phyloP scores from a whole-genome alignment of 306 rosid genomes.

The Dalbergia oliveri region DNA sequence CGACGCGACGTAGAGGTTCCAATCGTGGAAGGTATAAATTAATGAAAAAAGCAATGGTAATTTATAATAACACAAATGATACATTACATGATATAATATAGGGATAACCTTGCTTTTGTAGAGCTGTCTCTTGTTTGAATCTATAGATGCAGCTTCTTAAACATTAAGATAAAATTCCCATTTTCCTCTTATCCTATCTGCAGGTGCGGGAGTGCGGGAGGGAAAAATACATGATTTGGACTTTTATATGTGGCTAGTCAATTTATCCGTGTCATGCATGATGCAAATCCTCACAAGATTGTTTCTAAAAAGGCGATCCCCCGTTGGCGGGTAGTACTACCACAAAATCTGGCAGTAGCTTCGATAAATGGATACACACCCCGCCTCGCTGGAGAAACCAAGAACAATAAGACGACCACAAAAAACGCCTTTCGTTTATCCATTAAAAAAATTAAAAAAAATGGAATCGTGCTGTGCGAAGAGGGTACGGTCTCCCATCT shows the following conservation, averaged over 20 bases:
- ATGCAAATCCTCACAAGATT: not conserved
- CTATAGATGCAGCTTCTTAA: not conserved
- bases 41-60: not conserved
- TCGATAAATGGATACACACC: slow-evolving; percentile 17
- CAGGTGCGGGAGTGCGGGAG: slow-evolving; percentile 9
- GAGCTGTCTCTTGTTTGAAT: not conserved
- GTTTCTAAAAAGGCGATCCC: slow-evolving; percentile 5
- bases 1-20: not conserved
- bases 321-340: not conserved
- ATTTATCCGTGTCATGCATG: not conserved
- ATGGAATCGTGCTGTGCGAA: not conserved
- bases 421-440: not conserved
- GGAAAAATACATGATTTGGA: not conserved
- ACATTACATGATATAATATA: no score
- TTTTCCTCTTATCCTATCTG: slow-evolving; percentile 1
- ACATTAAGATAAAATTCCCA: not conserved
- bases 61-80: not conserved
- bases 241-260: not conserved
- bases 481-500: not conserved
- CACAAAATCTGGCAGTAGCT: slow-evolving; percentile 4
- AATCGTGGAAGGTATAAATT: not conserved
- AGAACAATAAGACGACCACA: slow-evolving; percentile 39
- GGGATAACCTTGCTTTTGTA: not conserved
- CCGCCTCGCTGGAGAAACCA: slow-evolving; percentile 27
- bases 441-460: not conserved